phyloP scores from a whole-genome alignment of 2,329 filamentous ascomycete genomes.

The Pseudogymnoascus sp. region DNA sequence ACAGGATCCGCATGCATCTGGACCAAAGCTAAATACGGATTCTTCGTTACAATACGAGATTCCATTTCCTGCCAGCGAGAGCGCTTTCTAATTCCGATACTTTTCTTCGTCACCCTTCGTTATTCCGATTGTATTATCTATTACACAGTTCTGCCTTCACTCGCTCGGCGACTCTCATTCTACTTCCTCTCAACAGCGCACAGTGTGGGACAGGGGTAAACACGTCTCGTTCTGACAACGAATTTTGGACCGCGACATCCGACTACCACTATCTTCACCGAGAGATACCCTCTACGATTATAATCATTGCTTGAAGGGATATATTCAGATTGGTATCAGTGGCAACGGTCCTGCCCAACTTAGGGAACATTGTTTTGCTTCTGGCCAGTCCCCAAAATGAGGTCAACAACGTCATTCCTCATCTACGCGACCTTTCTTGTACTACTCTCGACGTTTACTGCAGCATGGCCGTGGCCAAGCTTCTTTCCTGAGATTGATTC shows the following conservation, averaged over 20 bases:
- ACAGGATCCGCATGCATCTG: slow-evolving; percentile 5
- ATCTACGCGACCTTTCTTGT: slow-evolving; percentile 45
- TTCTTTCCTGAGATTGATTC: slow-evolving; percentile 48
- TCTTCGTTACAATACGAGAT: background rate
- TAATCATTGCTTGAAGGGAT: background rate
- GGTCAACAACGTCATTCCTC: slow-evolving; percentile 35
- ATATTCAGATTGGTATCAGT: background rate
- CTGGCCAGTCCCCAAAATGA: background rate
- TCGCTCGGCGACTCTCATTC: slow-evolving; percentile 6
- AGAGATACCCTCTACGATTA: background rate
- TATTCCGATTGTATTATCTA: slow-evolving; percentile 3
- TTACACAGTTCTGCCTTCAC: slow-evolving; percentile 7
- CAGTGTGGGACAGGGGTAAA: slow-evolving; percentile 7
- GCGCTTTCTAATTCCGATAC: background rate
- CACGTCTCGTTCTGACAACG: background rate
- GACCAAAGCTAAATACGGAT: slow-evolving; percentile 1
- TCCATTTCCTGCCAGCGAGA: background rate
- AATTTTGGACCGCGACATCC: background rate
- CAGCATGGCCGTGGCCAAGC: slow-evolving; percentile 47
- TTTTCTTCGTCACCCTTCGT: background rate
- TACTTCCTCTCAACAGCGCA: background rate
- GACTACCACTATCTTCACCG: background rate
- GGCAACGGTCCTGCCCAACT: background rate
- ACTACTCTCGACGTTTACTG: slow-evolving; percentile 36
- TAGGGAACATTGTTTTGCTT: background rate